Percentiles rank a stretch among this genome's conserved stretches.
These are phyloP conservation scores for Xylaria nigripes DNA, from an alignment of 495 filamentous ascomycete genomes.

Conservation along the genomic window DNA sequence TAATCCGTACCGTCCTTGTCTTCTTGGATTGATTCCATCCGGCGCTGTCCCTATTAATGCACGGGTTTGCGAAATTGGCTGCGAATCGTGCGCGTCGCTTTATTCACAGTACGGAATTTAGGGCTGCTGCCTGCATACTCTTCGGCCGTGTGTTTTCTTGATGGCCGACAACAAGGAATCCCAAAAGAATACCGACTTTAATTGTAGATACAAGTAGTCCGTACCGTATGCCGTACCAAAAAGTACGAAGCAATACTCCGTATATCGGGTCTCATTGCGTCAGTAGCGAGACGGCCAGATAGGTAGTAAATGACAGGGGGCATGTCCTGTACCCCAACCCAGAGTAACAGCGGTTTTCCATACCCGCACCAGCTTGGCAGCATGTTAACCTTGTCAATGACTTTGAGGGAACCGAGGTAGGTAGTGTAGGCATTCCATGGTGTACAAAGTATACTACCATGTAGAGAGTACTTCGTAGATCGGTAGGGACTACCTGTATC, in stretches of 20 bases:
- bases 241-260: too few relatives aligned
- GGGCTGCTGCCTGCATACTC: conserved; percentile 1
- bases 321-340: conserved; percentile 7
- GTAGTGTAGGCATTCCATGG: neutral
- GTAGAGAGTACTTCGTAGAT: neutral
- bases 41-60: conserved; percentile 5
- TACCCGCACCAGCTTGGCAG: neutral
- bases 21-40: conserved; percentile 2
- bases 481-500: neutral
- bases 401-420: neutral
- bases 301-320: conserved; percentile 6
- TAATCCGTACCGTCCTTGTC: neutral
- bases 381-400: neutral
- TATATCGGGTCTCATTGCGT: conserved; percentile 12
- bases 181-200: neutral
- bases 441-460: neutral
- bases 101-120: neutral
- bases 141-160: neutral
- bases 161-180: neutral
- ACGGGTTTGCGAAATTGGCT: neutral
- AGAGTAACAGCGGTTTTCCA: conserved; percentile 1
- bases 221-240: too few relatives aligned
- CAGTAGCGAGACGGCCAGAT: conserved; percentile 5
- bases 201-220: neutral
- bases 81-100: neutral